These are phyloP conservation scores for Aspergillus proliferans DNA, from an alignment of 2,329 filamentous ascomycete species.

Conservation along the genomic window DNA sequence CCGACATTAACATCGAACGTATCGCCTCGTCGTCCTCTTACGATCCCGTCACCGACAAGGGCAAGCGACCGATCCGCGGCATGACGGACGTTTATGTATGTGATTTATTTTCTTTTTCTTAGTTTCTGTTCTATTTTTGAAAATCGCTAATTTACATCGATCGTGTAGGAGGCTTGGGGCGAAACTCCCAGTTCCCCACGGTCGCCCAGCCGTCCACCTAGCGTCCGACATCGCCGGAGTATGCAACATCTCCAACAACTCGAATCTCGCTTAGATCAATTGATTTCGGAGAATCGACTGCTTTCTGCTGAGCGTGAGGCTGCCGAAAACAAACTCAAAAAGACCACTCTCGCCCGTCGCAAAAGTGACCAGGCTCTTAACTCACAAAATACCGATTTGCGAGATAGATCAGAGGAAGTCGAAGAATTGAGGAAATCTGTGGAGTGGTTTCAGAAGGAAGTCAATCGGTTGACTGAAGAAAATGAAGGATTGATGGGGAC, in stretches of 20 bases:
- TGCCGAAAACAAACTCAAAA: conserved; percentile 60
- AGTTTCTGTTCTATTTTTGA: conserved; percentile 14
- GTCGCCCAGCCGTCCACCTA: conserved; percentile 89
- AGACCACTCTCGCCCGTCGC: conserved; percentile 48
- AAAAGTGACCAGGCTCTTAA: conserved; percentile 54
- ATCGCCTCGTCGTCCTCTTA: conserved; percentile 50
- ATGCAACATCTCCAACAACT: conserved; percentile 90
- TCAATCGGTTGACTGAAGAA: conserved; percentile 70
- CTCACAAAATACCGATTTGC: conserved; percentile 62
- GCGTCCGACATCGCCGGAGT: conserved; percentile 93
- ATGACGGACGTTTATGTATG: conserved; percentile 95
- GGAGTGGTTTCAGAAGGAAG: conserved; percentile 73
- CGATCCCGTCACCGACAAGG: conserved; percentile 78
- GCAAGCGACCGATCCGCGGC: conserved; percentile 73
- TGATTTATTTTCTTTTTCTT: conserved; percentile 28
- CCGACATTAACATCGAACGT: conserved; percentile 30
- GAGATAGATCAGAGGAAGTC: conserved; percentile 82
- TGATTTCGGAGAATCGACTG: conserved; percentile 75
- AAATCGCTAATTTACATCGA: conserved; percentile 17
- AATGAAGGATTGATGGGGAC: conserved; percentile 74
- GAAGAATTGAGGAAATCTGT: conserved; percentile 72
- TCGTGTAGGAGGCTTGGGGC: conserved; percentile 77
- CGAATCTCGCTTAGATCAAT: conserved; percentile 75
- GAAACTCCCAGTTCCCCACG: conserved; percentile 77
- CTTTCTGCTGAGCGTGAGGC: conserved; percentile 66